Conservation (phyloP, 257 asterid species). For the Capsicum baccatum region DNA sequence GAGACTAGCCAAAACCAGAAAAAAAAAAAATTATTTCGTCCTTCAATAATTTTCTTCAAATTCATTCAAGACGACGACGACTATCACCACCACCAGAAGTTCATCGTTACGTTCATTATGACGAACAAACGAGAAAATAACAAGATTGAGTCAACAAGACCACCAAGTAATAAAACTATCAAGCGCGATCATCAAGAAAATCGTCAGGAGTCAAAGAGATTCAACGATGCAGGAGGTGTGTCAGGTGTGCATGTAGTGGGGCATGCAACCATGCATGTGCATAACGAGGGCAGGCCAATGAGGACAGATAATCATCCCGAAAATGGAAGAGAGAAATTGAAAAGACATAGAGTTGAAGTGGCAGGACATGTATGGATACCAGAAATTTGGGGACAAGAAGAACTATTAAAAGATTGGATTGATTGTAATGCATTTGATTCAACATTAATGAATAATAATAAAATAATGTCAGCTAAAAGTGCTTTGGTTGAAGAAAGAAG, state of each 20-base stretch:
- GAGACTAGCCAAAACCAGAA: neutral
- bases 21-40: neutral
- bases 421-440: slow-evolving; percentile 77
- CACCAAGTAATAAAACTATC: too few relatives aligned
- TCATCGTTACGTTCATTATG: neutral
- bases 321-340: slow-evolving; percentile 71
- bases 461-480: slow-evolving; percentile 66
- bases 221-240: neutral
- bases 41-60: neutral
- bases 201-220: neutral
- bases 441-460: slow-evolving; percentile 47
- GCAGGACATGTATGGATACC: slow-evolving; percentile 95
- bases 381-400: slow-evolving; percentile 90
- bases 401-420: slow-evolving; percentile 72
- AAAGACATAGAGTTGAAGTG: slow-evolving; percentile 76
- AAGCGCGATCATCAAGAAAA: neutral
- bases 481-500: slow-evolving; percentile 64
- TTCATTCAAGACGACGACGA: neutral
- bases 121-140: neutral
- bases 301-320: slow-evolving; percentile 3
- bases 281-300: slow-evolving; percentile 5
- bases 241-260: neutral
- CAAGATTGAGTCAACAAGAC: neutral
- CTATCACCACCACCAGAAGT: neutral
- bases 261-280: neutral